Evolutionary conservation across 2,329 filamentous ascomycete genomes (phyloP), one percentile per base, ranked within the genome.

Genomic region (Penicillium fuscoglaucum): DNA sequence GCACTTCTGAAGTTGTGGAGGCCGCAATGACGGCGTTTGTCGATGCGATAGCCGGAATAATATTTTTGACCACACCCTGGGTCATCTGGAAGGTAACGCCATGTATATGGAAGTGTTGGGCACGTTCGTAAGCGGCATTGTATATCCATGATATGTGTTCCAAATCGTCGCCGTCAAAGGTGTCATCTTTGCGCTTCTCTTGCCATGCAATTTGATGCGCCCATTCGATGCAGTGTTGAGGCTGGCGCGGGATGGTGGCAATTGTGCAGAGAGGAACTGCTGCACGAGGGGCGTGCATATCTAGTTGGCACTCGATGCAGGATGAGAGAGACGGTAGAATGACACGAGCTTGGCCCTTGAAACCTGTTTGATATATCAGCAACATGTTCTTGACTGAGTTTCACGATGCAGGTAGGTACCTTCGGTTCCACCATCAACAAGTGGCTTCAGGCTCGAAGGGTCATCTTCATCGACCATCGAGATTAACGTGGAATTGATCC

Each of bases 131-230:
- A 0, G 95, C 92, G 70, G 92, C 92, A 62, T 91, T 84, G 76
- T 91, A 98, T 4, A 99, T 84, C 95, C 95, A 99, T n/a, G 88
- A 90, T 70, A 99, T 95, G 76, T 99, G 95, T 72, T 96, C 91
- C 41, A 96, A 90, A 69, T 99, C 91, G 74, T 99, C 96, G 67
- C 91, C 97, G 77, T 99, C 95, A 48, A 99, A 88, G 37, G 85
- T 83, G 19, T 92, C 87, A 65, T 93, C 96, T 62, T 89, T 90
- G 72, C 89, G 88, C 70, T 91, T 87, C 66, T 89, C 85, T 61
- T 96, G 92, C 95, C 95, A 99, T 41, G 95, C 95, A 62, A 99
- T 97, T 70, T 98, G 89, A 74, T 98, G 93, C 0, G 95, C 96
- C 95, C 95, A 99, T 78, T 99, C 95, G 70, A 99, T 90, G 74